These are phyloP conservation scores for Polytrichum commune DNA, from an alignment of 225 moss, liverwort and hornwort genomes.

Conservation along the genomic window DNA sequence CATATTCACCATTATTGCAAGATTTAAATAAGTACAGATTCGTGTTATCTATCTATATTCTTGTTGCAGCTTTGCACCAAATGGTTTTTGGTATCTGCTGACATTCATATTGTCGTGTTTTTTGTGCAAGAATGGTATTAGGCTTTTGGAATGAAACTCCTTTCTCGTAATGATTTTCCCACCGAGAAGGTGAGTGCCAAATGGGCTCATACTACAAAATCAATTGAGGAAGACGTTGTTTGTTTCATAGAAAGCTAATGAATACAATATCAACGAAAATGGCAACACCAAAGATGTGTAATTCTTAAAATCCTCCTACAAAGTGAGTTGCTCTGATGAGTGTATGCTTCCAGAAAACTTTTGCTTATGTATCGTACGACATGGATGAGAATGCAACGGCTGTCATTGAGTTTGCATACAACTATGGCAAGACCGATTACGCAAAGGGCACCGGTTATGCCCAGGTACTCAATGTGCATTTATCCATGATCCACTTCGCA, in stretches of 20 bases:
- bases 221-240: not conserved
- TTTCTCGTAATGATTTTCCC: not conserved
- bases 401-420: constrained; percentile 33
- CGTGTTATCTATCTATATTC: not conserved
- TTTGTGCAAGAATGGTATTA: not conserved
- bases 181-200: constrained; percentile 1
- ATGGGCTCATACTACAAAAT: not conserved
- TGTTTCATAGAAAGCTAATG: not conserved
- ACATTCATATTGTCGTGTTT: not conserved
- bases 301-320: not conserved
- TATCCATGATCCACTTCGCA: too few relatives aligned
- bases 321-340: not conserved
- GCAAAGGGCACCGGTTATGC: constrained; percentile 24
- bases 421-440: constrained; percentile 23
- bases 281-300: not conserved
- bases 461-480: constrained; percentile 13
- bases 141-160: constrained; percentile 3
- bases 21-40: not conserved
- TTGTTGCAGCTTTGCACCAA: not conserved
- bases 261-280: not conserved
- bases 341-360: constrained; percentile 10
- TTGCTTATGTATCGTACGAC: constrained; percentile 30
- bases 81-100: not conserved
- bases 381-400: constrained; percentile 26
- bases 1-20: not conserved